These are phyloP conservation scores for Physcomitrellopsis africana DNA, from an alignment of 225 moss, liverwort and hornwort species.

Conservation along the genomic window DNA sequence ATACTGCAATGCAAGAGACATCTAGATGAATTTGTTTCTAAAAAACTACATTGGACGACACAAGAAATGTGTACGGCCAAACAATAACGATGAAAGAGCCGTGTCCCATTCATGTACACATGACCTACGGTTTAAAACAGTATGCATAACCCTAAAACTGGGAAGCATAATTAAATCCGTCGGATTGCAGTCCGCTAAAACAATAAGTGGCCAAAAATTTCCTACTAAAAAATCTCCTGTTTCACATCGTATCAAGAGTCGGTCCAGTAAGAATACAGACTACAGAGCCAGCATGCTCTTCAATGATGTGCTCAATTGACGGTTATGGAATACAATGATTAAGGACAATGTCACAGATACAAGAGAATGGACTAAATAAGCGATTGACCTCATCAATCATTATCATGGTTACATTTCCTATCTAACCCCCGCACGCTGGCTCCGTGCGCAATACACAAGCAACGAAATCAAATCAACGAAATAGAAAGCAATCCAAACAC, in stretches of 20 bases:
- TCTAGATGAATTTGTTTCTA: neutral
- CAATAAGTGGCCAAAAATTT: neutral
- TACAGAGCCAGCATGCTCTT: neutral
- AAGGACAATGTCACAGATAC: neutral
- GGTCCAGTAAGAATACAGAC: neutral
- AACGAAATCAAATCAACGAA: neutral
- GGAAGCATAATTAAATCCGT: neutral
- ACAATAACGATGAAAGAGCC: neutral
- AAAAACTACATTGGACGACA: neutral
- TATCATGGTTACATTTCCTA: too few relatives aligned
- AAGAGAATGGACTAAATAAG: neutral
- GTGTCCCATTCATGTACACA: neutral
- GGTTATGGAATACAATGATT: neutral
- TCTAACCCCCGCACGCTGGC: neutral
- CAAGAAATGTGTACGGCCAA: neutral
- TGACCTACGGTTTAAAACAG: neutral
- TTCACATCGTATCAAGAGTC: neutral
- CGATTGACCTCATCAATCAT: neutral
- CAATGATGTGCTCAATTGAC: neutral
- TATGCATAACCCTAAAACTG: slow-evolving; percentile 24
- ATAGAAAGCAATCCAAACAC: slow-evolving; percentile 23
- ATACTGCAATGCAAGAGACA: neutral
- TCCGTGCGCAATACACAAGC: slow-evolving; percentile 14
- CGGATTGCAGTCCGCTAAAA: neutral
- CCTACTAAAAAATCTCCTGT: neutral